These are phyloP conservation scores for Oryza longistaminata DNA, from an alignment of 176 grass and related monocot species.

Conservation along the genomic window DNA sequence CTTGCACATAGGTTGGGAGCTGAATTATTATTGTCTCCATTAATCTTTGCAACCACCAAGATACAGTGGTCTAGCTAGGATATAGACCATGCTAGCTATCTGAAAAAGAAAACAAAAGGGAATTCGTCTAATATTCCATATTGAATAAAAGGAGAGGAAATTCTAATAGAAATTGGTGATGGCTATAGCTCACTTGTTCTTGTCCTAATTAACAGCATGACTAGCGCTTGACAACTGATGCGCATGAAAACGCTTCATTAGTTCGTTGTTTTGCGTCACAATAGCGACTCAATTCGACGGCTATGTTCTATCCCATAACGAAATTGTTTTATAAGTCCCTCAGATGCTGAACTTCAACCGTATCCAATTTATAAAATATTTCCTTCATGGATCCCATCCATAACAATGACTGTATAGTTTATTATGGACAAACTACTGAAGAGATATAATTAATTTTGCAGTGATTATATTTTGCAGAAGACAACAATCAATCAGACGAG, in stretches of 20 bases:
- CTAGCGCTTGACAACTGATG: not conserved
- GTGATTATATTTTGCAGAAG: not conserved
- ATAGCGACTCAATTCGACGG: not conserved
- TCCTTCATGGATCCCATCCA: not conserved
- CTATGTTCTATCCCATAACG: not conserved
- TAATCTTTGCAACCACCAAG: slow-evolving; percentile 21
- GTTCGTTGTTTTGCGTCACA: slow-evolving; percentile 9
- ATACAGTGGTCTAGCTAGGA: not conserved
- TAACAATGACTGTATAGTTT: not conserved
- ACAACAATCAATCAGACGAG: not conserved
- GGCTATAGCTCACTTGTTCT: not conserved
- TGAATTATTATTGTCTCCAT: slow-evolving; percentile 25
- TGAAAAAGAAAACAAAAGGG: not conserved
- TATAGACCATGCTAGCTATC: not conserved
- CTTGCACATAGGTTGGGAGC: not conserved
- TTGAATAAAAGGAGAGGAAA: not conserved
- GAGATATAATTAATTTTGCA: not conserved
- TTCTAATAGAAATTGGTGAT: not conserved
- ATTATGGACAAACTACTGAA: slow-evolving; percentile 16
- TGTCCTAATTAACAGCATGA: not conserved
- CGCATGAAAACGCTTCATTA: not conserved
- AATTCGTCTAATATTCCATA: not conserved
- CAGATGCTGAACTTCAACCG: not conserved
- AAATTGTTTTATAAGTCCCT: not conserved
- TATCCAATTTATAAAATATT: not conserved